A percentile compares a stretch with the other conserved stretches of the same genome.
phyloP scores from a whole-genome alignment of 2,329 filamentous ascomycete species.

The Penicillium hesseltinei region DNA sequence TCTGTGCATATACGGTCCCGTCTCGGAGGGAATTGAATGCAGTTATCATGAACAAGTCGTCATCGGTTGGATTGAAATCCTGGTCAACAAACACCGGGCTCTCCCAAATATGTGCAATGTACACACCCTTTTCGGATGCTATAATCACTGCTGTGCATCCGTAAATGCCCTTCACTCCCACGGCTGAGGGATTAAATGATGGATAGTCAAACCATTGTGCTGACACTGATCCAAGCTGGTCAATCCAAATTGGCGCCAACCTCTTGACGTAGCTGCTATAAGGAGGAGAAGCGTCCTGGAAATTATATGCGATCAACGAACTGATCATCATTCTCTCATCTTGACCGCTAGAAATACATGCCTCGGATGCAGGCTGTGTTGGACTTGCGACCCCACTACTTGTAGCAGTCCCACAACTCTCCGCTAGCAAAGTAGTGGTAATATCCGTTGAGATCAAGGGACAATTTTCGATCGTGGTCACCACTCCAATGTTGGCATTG shows the following conservation, averaged over 20 bases:
- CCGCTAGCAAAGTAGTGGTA: background rate
- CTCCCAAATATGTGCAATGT: conserved; percentile 3
- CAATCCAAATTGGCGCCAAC: background rate
- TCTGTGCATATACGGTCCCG: background rate
- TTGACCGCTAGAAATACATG: background rate
- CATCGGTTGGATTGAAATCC: background rate
- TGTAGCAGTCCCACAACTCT: background rate
- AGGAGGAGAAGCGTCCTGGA: background rate
- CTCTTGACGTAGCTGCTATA: background rate
- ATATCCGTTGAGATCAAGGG: background rate
- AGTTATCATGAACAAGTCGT: background rate
- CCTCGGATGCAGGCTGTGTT: background rate
- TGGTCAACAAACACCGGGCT: background rate
- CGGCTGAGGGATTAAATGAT: background rate
- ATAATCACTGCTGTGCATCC: background rate
- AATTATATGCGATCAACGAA: background rate
- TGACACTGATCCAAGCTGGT: background rate
- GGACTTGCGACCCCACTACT: background rate
- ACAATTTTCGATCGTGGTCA: background rate
- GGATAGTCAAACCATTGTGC: conserved; percentile 3
- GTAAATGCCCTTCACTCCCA: background rate
- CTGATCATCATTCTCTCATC: background rate
- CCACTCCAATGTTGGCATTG: background rate
- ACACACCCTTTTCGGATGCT: conserved; percentile 3
- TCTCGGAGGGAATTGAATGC: conserved; percentile 1